Evolutionary conservation across 2,329 filamentous ascomycete species (phyloP).

Genomic region (Cladosporium sp.): DNA sequence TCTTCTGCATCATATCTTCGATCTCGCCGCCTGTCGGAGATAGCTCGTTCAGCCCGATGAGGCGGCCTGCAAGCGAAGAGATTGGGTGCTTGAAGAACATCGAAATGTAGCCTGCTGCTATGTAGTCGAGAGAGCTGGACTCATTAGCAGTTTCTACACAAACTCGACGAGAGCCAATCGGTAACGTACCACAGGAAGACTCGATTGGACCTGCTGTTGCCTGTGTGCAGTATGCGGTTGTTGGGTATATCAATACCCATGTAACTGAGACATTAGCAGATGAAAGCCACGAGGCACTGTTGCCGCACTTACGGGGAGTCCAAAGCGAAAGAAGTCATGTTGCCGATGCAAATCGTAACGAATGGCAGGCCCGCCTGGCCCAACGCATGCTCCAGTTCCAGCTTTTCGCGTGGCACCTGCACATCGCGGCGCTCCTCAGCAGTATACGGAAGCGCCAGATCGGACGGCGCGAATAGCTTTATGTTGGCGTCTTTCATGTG

Average conservation of each 20-base stretch:
- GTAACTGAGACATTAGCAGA: background rate
- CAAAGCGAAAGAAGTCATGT: slow-evolving; percentile 5
- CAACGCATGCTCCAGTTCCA: background rate
- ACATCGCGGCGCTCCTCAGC: background rate
- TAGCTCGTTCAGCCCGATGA: background rate
- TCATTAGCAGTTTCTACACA: background rate
- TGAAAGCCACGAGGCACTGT: background rate
- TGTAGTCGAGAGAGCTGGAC: slow-evolving; percentile 2
- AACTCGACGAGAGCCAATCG: background rate
- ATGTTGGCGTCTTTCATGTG: background rate
- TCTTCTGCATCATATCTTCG: background rate
- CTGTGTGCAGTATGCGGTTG: slow-evolving; percentile 6
- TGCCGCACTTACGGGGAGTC: background rate
- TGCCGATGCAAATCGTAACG: slow-evolving; percentile 7
- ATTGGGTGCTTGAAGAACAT: background rate
- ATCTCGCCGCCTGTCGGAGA: background rate
- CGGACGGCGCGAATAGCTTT: slow-evolving; percentile 4
- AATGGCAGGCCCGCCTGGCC: background rate
- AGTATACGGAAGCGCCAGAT: slow-evolving; percentile 6
- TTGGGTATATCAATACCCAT: slow-evolving; percentile 6
- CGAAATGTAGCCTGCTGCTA: background rate
- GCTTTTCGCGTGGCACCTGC: background rate
- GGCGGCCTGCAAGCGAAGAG: background rate
- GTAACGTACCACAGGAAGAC: background rate
- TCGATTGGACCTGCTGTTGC: background rate